Evolutionary conservation across 2,329 filamentous ascomycete genomes (phyloP), one percentile per base, ranked within the genome.

Genomic region (Fusarium sp.): DNA sequence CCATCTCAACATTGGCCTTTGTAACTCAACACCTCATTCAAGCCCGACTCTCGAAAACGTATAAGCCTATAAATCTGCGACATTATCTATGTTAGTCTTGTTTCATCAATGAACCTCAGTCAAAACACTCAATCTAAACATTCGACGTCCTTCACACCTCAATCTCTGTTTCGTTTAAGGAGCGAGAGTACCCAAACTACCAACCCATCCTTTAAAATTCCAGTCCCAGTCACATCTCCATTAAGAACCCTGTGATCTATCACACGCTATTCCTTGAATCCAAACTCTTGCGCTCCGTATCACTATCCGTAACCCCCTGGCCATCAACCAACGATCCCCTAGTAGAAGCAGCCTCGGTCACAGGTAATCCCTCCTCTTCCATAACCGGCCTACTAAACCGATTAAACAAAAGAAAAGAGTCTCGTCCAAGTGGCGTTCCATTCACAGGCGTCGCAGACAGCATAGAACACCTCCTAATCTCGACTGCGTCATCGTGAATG

Each of bases 401-500:
- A 20, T 70, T 67, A 49, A 67, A 71, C 7, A 67, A 67, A 14
- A 71, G 24, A 16, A 71, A 56, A 2, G 49, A 51, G 2, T 66
- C 59, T 8, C 40, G 7, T 4, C 35, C 69, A 4, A 49, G 38
- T 1, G 11, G 11, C 3, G 44, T 14, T 2, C 66, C 56, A 27
- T 72, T 70, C 16, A 58, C 64, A 8, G 64, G 67, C 9, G 59
- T 53, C 2, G 60, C 51, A 5, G 46, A 62, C 3, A 44, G 49
- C 6, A 42, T 10, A 16, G 64, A 65, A 1, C 24, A 53, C 2
- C 64, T 31, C 38, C 56, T 59, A 11, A 59, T 4, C 5, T 70
- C 67, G 6, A 72, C 49, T 1, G 67, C 66, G 2, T 76, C 74
- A 0, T 76, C 66, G 7, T 79, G 79, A 57, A 86, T 83, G 0